Conservation (phyloP, 106 monocot species). For the Apostasia ramifera region DNA sequence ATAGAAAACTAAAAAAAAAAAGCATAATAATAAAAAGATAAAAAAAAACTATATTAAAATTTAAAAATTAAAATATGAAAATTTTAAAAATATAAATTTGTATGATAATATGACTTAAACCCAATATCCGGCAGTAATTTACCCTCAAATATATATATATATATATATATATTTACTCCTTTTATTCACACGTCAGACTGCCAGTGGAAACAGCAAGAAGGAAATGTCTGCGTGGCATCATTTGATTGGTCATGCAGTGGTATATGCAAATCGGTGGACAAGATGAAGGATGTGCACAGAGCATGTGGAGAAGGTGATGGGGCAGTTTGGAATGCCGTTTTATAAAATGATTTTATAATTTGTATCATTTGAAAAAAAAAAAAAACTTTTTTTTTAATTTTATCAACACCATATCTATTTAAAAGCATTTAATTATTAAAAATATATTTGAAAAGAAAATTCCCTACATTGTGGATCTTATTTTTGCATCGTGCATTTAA, state of each 20-base stretch:
- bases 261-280: slow-evolving; percentile 73
- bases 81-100: too few species aligned
- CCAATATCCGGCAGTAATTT: too few species aligned
- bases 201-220: slow-evolving; percentile 61
- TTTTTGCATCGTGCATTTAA: too few species aligned
- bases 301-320: slow-evolving; percentile 68
- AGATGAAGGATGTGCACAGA: slow-evolving; percentile 65
- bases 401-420: too few species aligned
- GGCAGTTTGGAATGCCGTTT: slow-evolving; percentile 45
- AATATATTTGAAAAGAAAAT: too few species aligned
- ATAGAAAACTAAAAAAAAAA: too few species aligned
- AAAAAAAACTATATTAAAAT: too few species aligned
- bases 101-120: too few species aligned
- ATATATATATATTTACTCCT: background rate
- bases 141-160: background rate
- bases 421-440: too few species aligned
- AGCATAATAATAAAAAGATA: too few species aligned
- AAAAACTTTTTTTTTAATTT: background rate
- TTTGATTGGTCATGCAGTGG: slow-evolving; percentile 95
- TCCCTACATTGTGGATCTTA: too few species aligned
- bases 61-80: too few species aligned
- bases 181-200: slow-evolving; percentile 39
- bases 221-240: slow-evolving; percentile 71
- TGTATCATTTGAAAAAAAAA: background rate
- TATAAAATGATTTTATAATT: slow-evolving; percentile 12